Evolutionary conservation across 208 protist species (phyloP), one percentile per base, ranked within the genome.

Genomic region (Wallacemonas rigidus): DNA sequence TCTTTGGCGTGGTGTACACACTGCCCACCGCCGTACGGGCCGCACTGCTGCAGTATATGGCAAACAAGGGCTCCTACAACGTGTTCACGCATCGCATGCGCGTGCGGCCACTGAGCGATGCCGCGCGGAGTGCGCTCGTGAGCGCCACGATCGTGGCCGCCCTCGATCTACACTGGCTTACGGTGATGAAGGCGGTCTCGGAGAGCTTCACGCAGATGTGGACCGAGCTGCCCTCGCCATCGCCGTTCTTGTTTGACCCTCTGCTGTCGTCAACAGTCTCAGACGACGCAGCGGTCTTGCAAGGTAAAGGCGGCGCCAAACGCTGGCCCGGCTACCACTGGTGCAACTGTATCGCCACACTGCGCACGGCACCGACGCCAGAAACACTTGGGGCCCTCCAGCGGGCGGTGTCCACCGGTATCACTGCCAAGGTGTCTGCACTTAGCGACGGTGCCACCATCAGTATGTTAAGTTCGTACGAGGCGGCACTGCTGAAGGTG

Each of bases 261-360:
- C 26, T 26, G 26, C 26, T 26, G 26, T 26, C 26, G 15, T 17
- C 15, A 53, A 4, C 36, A 3, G 15, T 2, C 26, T 26, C 40
- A 7, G 70, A 5, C 7, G 3, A 4, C 12, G 36, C 15, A 1
- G 54, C 40, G 3, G 44, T 14, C 7, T 41, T 3, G 8, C 14
- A 65, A 3, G 44, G 56, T 14, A 51, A 48, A 26, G 64, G 74
- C 41, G 76, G 75, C 47, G 14, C 67, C 14, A 36, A 48, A 4
- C 83, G 83, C 36, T 85, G 83, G 76, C 83, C 83, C 9, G 68
- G 63, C 6, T 51, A 75, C 12, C 80, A 85, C 77, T 88, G 83
- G 83, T 85, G 80, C 69, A 84, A 85, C 75, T 88, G 76, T 63
- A 71, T 79, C 51, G 56, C 17, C 57, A 83, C 72, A 2, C 17